Evolutionary conservation across 2,329 filamentous ascomycete genomes (phyloP).

Genomic region (Trichoderma sp.): DNA sequence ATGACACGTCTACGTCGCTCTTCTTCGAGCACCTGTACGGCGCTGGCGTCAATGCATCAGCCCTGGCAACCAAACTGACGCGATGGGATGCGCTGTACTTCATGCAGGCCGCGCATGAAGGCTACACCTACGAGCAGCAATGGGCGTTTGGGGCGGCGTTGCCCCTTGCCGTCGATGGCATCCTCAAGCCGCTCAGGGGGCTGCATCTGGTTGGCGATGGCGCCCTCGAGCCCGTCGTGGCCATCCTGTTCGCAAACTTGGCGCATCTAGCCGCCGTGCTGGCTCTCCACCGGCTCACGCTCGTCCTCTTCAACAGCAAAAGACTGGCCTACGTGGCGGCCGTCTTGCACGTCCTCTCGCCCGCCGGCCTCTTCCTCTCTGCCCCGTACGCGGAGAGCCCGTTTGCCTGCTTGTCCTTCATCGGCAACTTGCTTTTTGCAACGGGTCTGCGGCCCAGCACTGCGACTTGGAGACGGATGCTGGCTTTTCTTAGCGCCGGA

Average conservation of each 20-base stretch:
- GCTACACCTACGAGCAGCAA: constrained; percentile 77
- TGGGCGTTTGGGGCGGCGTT: constrained; percentile 72
- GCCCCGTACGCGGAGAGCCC: constrained; percentile 81
- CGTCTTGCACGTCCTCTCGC: constrained; percentile 77
- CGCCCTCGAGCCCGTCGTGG: constrained; percentile 52
- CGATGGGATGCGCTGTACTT: constrained; percentile 86
- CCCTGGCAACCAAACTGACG: constrained; percentile 60
- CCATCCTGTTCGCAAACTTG: constrained; percentile 67
- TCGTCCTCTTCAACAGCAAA: constrained; percentile 53
- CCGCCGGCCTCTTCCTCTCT: constrained; percentile 85
- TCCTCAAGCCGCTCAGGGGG: constrained; percentile 36
- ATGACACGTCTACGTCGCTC: constrained; percentile 74
- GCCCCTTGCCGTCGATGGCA: constrained; percentile 44
- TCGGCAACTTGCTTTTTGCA: constrained; percentile 70
- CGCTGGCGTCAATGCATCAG: constrained; percentile 41
- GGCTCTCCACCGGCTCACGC: constrained; percentile 67
- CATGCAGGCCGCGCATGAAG: constrained; percentile 60
- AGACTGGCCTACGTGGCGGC: constrained; percentile 69
- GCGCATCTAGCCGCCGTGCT: constrained; percentile 77
- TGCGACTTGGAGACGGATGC: constrained; percentile 42
- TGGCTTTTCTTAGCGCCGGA: constrained; percentile 63
- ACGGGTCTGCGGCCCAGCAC: constrained; percentile 41
- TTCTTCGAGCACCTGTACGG: constrained; percentile 41
- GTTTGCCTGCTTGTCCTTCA: constrained; percentile 76
- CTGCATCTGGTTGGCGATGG: constrained; percentile 30